Evolutionary conservation across 805 yeast species (phyloP).

Genomic region (Metschnikowia chrysomelidarum): DNA sequence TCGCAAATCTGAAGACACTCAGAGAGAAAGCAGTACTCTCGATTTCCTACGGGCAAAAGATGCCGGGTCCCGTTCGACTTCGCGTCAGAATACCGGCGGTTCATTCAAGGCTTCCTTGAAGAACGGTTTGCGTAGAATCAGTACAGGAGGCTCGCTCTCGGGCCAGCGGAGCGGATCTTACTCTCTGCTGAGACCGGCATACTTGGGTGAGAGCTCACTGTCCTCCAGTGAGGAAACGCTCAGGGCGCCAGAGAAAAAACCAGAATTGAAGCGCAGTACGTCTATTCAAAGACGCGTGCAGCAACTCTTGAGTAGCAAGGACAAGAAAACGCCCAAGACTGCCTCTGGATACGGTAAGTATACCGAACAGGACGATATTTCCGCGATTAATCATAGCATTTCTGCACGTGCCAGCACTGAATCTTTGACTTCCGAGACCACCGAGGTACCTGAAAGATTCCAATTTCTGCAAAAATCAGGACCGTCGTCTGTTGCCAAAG

Average conservation of each 20-base stretch:
- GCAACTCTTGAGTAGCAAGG: slow-evolving; percentile 42
- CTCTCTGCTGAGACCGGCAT: slow-evolving; percentile 4
- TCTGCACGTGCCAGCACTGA: slow-evolving; percentile 28
- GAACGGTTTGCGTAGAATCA: slow-evolving; percentile 36
- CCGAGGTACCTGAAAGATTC: slow-evolving; percentile 6
- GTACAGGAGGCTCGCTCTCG: slow-evolving; percentile 35
- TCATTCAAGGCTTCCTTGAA: slow-evolving; percentile 33
- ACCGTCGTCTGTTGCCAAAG: background rate
- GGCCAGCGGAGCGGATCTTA: slow-evolving; percentile 17
- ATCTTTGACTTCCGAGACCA: slow-evolving; percentile 7
- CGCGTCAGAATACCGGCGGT: slow-evolving; percentile 40
- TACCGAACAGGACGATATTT: slow-evolving; percentile 41
- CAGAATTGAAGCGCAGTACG: slow-evolving; percentile 18
- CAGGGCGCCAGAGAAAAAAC: slow-evolving; percentile 1
- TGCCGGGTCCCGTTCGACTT: slow-evolving; percentile 18
- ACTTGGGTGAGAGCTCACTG: slow-evolving; percentile 7
- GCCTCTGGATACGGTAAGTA: slow-evolving; percentile 83
- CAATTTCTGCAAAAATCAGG: slow-evolving; percentile 11
- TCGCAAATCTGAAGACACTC: slow-evolving; percentile 21
- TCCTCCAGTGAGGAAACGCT: slow-evolving; percentile 7
- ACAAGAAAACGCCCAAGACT: slow-evolving; percentile 50
- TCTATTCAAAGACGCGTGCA: slow-evolving; percentile 57
- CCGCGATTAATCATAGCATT: slow-evolving; percentile 22
- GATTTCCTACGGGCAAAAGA: slow-evolving; percentile 38
- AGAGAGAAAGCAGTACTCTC: slow-evolving; percentile 26